Percentiles rank a stretch among this genome's conserved stretches.
Conservation (phyloP, 768 basidiomycete species). For the Boletus vinaceobasis region DNA sequence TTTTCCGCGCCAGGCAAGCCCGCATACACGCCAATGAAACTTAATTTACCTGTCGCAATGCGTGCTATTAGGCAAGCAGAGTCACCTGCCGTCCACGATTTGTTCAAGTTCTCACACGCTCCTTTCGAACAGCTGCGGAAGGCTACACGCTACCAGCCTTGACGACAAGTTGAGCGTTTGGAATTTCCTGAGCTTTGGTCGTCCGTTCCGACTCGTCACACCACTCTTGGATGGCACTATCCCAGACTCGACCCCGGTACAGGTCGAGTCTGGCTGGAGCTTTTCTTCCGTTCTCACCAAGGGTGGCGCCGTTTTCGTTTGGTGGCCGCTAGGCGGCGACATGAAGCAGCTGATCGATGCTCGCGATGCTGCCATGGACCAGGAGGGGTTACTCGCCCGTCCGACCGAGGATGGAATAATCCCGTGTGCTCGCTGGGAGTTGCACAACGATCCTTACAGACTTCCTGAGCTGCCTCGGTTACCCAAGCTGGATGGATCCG, state of each 20-base stretch:
- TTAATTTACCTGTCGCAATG: constrained; percentile 56
- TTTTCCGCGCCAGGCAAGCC: constrained; percentile 52
- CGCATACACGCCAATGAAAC: constrained; percentile 52
- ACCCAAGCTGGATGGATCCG: constrained; percentile 42
- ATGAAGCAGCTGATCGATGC: constrained; percentile 37
- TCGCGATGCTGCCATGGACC: constrained; percentile 47
- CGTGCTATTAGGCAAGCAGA: constrained; percentile 58
- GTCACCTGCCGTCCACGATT: neutral
- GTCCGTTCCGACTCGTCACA: constrained; percentile 60
- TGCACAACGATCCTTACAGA: constrained; percentile 49
- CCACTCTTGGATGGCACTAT: constrained; percentile 40
- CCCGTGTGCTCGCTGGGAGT: constrained; percentile 58
- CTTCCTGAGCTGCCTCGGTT: constrained; percentile 61
- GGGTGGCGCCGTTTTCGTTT: constrained; percentile 69
- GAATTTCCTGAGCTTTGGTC: constrained; percentile 76
- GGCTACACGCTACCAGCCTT: constrained; percentile 65
- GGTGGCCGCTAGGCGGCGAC: constrained; percentile 60
- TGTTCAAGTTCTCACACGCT: constrained; percentile 15
- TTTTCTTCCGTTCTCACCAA: constrained; percentile 73
- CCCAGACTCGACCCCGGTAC: constrained; percentile 46
- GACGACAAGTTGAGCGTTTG: constrained; percentile 61
- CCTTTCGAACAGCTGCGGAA: constrained; percentile 58
- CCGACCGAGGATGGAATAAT: constrained; percentile 43
- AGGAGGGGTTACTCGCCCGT: constrained; percentile 29
- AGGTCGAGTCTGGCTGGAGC: constrained; percentile 79